Evolutionary conservation across 2,329 filamentous ascomycete genomes (phyloP), one percentile per base, ranked within the genome.

Genomic region (Fusarium pseudonygamai): DNA sequence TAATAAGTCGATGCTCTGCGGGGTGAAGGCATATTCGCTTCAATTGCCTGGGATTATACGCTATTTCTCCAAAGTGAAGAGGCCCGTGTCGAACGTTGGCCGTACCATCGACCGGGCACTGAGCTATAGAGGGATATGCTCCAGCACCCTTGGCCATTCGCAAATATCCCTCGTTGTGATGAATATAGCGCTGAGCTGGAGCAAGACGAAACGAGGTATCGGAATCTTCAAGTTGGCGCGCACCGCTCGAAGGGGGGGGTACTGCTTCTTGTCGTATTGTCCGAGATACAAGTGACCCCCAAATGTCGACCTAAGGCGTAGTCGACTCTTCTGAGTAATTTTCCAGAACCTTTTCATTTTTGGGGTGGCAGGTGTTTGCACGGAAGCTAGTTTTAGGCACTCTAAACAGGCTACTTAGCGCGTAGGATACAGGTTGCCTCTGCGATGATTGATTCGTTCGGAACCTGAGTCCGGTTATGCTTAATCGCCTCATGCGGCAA

Each of bases 1-100:
- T 75, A 75, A 75, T 71, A 64, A 75, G 32, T 64, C 36, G 47
- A 66, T 59, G 26, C 43, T 42, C n/a, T 55, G 68, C 45, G 49
- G 68, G 55, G 61, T 46, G 22, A n/a, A 52, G 64, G 32, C 24
- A 57, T 55, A 47, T 28, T 55, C 61, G 62, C 63, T 64, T 60
- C 18, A 56, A 58, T 49, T 45, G 30, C 63, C 55, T 57, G 60
- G 57, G 32, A 50, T 30, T 22, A 47, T 50, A 55, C 59, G 46
- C 55, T 62, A 64, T 63, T 55, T 39, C 46, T 39, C 45, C 49
- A 55, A 50, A 46, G 64, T 63, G 50, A 49, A 53, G 55, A 63
- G 57, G 53, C 46, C 37, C 58, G 26, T 67, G 53, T 40, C 42
- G 12, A 32, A n/a, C 28, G 37, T 47, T 71, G 47, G 22, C 32